Conservation (phyloP, 2,329 filamentous ascomycete genomes). For the Mollisia scopiformis region DNA sequence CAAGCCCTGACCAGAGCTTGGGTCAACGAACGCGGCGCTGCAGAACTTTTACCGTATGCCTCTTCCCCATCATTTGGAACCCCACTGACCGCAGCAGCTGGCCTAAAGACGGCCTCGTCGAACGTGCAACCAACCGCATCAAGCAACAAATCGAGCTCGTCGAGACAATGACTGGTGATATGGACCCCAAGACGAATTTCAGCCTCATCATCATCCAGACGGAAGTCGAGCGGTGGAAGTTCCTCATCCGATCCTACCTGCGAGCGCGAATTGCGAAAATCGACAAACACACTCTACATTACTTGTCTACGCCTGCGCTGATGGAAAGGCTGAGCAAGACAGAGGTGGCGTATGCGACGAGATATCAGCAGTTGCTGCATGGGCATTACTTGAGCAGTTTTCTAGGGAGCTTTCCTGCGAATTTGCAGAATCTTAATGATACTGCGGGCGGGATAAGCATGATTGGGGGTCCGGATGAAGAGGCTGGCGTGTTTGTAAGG, state of each 20-base stretch:
- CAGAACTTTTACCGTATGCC: constrained; percentile 77
- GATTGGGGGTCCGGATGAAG: constrained; percentile 84
- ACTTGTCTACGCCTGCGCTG: constrained; percentile 60
- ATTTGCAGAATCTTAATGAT: constrained; percentile 86
- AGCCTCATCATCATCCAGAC: constrained; percentile 94
- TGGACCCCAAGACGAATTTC: constrained; percentile 92
- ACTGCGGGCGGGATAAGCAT: constrained; percentile 87
- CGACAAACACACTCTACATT: constrained; percentile 75
- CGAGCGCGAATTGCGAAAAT: constrained; percentile 89
- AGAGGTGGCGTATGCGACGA: constrained; percentile 80
- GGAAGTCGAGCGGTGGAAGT: constrained; percentile 93
- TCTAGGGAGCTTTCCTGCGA: constrained; percentile 76
- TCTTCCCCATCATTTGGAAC: background rate
- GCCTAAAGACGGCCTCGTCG: constrained; percentile 74
- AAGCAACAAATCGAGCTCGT: constrained; percentile 71
- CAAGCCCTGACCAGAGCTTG: constrained; percentile 89
- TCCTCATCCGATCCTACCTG: constrained; percentile 80
- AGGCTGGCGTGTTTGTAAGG: constrained; percentile 83
- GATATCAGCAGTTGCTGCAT: constrained; percentile 83
- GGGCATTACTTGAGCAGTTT: constrained; percentile 87
- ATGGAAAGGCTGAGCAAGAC: constrained; percentile 70
- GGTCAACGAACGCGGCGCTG: constrained; percentile 88
- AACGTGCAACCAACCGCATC: constrained; percentile 76
- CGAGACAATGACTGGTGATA: constrained; percentile 78
- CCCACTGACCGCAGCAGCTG: constrained; percentile 52